Evolutionary conservation across 2,329 filamentous ascomycete genomes (phyloP), one percentile per base, ranked within the genome.

Genomic region (Bimuria novae-zelandiae): DNA sequence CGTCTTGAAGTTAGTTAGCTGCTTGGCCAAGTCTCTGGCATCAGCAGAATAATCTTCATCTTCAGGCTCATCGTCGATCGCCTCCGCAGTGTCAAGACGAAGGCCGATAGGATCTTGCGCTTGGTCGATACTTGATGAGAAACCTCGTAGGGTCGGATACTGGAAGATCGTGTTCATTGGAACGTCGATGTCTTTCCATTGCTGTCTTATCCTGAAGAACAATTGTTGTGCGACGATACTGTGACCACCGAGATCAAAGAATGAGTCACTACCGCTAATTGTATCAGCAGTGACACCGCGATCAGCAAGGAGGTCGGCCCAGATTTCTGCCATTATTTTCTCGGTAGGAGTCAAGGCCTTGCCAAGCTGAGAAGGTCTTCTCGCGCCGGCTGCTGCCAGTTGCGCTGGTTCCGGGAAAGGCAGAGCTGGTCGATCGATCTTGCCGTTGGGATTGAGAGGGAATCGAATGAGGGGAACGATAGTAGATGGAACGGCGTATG

Each of bases 241-340:
- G 76, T 94, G 89, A 12, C 90, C 90, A 55, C 90, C 90, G 41
- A 88, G 77, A 54, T 94, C 89, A 66, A 93, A 93, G 77, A 94
- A 95, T 47, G 80, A 79, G 19, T 82, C 80, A 12, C 85, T 79
- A 0, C 82, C 80, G 37, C 79, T 80, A 52, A 95, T 79, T 44
- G 86, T 89, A 67, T 87, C 84, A 48, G 87, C 81, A 52, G 87
- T 87, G 23, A 90, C 73, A 60, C 70, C 84, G 82, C 43, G 80
- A 29, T 72, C 67, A 77, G 66, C 63, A 54, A 95, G 84, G 4
- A 92, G 79, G n/a, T 80, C 78, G 1, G 86, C 84, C 90, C 90
- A 96, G 42, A 88, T 86, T 51, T 82, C 76, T 3, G 91, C 90
- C 39, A 96, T 76, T 2, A 76, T 75, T 60, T 82, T 81, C 67